Evolutionary conservation across 202 grass and related monocot genomes (phyloP), one percentile per base, ranked within the genome.

Genomic region (Saccharum hybrid): DNA sequence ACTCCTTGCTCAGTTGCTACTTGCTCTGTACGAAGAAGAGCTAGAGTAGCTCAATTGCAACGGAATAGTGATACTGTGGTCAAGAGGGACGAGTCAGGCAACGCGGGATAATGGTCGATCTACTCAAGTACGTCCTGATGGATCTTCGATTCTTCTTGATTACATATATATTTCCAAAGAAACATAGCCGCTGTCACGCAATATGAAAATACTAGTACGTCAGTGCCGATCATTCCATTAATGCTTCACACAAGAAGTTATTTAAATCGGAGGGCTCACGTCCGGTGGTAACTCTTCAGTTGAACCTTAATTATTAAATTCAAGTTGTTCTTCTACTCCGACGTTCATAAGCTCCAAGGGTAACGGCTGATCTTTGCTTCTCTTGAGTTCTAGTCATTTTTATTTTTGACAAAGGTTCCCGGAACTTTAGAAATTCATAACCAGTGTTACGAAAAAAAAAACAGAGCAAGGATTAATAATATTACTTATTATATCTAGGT

Each of bases 101-200:
- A 57, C 33, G 14, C 22, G 7, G 75, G 60, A 77, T 86, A 82
- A 81, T 71, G 79, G 79, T 74, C 34, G 61, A 71, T 88, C 75
- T 68, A 65, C 66, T 13, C 42, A 71, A 54, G 49, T 54, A 54
- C 6, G 49, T 54, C 19, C 6, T 7, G 16, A 54, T 65, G 56
- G 34, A 72, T 86, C 7, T 54, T 68, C 28, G 28, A 28, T 28
- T 28, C 33, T 16, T 22, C 1, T 26, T 40, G 30, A 10, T 18
- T 74, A 19, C 7, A 18, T 13, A 36, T 36, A 4, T 36, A 26
- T 71, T 62, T 60, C 19, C 6, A 21, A 31, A 10, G 5, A 26
- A 13, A 8, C 2, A 3, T 6, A 52, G 0, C 4, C 64, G 15
- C 39, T 9, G n/a, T 71, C 67, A 71, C 56, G 41, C 34, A 11